phyloP scores from a whole-genome alignment of 2,329 filamentous ascomycete genomes.

The Ophiocordyceps polyrhachis-furcata region DNA sequence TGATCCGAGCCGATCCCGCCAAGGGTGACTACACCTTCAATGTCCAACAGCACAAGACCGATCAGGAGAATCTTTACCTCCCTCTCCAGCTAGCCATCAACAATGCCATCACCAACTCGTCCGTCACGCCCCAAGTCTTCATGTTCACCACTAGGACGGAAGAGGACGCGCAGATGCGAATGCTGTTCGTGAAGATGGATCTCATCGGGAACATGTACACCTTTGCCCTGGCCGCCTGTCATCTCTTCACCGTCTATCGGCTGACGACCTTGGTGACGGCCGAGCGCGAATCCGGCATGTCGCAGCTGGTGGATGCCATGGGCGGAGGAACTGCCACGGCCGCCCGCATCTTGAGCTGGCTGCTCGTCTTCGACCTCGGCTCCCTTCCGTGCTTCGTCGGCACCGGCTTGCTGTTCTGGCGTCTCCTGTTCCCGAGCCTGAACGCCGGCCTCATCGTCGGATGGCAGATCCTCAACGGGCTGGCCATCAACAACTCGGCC shows the following conservation, averaged over 20 bases:
- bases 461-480: conserved; percentile 27
- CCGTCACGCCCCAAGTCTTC: conserved; percentile 5
- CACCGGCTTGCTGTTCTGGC: conserved; percentile 16
- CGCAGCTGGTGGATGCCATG: conserved; percentile 16
- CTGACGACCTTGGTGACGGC: conserved; percentile 8
- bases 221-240: conserved; percentile 8
- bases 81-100: conserved; percentile 16
- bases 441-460: conserved; percentile 15
- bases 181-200: not conserved
- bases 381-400: conserved; percentile 21
- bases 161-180: conserved; percentile 2
- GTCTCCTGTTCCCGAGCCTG: conserved; percentile 11
- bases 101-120: conserved; percentile 12
- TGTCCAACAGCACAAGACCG: conserved; percentile 19
- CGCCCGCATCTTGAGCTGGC: conserved; percentile 9
- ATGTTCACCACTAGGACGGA: conserved; percentile 4
- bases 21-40: conserved; percentile 22
- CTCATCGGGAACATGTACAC: conserved; percentile 6
- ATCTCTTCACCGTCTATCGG: conserved; percentile 6
- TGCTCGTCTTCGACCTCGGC: conserved; percentile 9
- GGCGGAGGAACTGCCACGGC: conserved; percentile 21
- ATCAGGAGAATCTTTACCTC: conserved; percentile 7
- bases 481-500: conserved; percentile 43
- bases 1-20: conserved; percentile 8
- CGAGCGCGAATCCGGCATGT: conserved; percentile 14